Base-by-base conservation (phyloP, 1,139 yeast species). In the Kluyveromyces sp. region DNA sequence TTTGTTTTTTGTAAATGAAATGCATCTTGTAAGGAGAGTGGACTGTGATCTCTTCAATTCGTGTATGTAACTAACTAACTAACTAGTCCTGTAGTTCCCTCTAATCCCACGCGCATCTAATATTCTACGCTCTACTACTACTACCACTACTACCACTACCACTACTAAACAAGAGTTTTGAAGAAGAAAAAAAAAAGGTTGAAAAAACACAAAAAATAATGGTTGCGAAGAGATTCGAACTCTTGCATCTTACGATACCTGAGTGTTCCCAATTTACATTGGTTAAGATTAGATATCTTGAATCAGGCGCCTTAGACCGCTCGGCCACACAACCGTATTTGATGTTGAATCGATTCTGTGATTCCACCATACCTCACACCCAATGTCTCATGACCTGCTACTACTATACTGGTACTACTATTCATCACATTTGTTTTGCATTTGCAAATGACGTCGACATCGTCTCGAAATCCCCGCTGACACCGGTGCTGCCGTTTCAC, bases 191-290 rank as follows among this genome's bases (percentile, higher is more conserved):
- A 25, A 36, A 36, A 36, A 36, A 36, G 27, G 28, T 79, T 4
- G 4, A 29, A 15, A 36, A 21, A 27, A 33, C 4, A 25, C 3
- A 44, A 51, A 51, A 54, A 50, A 41, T 39, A 41, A 48, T 54
- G 57, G 57, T 54, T 54, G 57, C 57, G 53, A 53, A 52, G 57
- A 54, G 59, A 55, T 55, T 54, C 60, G 60, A 55, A 56, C 60
- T 56, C 59, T 51, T 56, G 59, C 58, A 56, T 56, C 59, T 56
- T 56, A 54, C 60, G 60, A 56, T 56, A 56, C 58, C 58, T 54
- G 60, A 56, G 60, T 51, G 43, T 52, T 53, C 59, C 43, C 43
- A 35, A 41, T 28, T 28, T 31, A 1, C 10, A 34, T 27, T 41
- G 27, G 43, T 4, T 41, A 34, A 41, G 39, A 34, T 27, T 10